These are phyloP conservation scores for Iberis amara DNA, from an alignment of 441 rosid species.

Conservation along the genomic window DNA sequence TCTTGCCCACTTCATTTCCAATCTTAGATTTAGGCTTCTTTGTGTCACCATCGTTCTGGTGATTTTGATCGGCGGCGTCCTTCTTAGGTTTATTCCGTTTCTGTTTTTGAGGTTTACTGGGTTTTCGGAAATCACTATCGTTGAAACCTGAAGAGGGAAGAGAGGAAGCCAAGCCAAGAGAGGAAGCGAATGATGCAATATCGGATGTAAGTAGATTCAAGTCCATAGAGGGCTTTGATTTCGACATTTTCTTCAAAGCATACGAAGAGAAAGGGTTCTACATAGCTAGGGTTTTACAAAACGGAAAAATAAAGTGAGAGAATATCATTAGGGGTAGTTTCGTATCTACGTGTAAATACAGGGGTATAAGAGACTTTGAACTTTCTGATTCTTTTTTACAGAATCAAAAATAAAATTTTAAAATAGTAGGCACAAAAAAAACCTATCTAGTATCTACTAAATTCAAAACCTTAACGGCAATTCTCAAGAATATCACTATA, in stretches of 20 bases:
- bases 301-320: too few relatives aligned
- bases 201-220: conserved; percentile 45
- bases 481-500: too few relatives aligned
- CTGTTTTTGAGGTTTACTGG: conserved; percentile 27
- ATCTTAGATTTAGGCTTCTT: conserved; percentile 23
- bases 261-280: not conserved
- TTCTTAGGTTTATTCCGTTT: conserved; percentile 28
- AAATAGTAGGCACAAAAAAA: too few relatives aligned
- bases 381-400: too few relatives aligned
- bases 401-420: too few relatives aligned
- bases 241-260: conserved; percentile 30
- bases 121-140: conserved; percentile 70
- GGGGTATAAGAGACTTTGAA: too few relatives aligned
- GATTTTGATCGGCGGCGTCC: conserved; percentile 12
- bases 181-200: conserved; percentile 69
- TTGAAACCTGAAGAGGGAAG: conserved; percentile 60
- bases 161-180: conserved; percentile 50
- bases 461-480: too few relatives aligned
- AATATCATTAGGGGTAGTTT: too few relatives aligned
- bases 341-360: too few relatives aligned
- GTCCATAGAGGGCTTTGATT: conserved; percentile 23
- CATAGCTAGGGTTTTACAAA: not conserved
- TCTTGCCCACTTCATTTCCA: conserved; percentile 15
- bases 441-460: too few relatives aligned
- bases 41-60: conserved; percentile 5